Evolutionary conservation across 129 eudicot genomes (phyloP).

Genomic region (Helichrysum umbraculigerum): DNA sequence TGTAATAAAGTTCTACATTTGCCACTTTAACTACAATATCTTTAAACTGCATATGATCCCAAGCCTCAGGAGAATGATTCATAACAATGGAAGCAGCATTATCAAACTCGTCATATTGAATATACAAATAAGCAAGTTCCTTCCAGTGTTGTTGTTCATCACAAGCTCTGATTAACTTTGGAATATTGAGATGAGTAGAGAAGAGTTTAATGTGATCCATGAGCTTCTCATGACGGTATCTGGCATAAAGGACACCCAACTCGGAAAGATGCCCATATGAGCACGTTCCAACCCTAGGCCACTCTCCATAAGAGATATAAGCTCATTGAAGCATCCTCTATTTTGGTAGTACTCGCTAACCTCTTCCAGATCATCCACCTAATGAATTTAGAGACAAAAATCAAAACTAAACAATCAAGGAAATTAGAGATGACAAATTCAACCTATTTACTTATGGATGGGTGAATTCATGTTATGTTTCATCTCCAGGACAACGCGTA

Average conservation of each 20-base stretch:
- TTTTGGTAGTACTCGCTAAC: constrained; percentile 92
- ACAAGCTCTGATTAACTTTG: constrained; percentile 92
- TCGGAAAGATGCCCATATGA: constrained; percentile 97
- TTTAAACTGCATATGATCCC: constrained; percentile 99
- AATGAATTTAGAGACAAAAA: no score
- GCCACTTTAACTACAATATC: constrained; percentile 89
- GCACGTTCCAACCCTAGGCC: constrained; percentile 98
- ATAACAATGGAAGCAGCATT: constrained; percentile 95
- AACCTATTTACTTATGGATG: no score
- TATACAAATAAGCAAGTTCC: constrained; percentile 77
- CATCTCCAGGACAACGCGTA: background rate
- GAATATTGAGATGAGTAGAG: constrained; percentile 88
- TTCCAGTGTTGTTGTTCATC: constrained; percentile 99
- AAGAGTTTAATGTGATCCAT: constrained; percentile 96
- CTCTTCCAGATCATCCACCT: constrained; percentile 80
- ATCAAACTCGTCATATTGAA: constrained; percentile 94
- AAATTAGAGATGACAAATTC: no score
- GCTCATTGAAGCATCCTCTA: constrained; percentile 95
- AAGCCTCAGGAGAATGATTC: constrained; percentile 98
- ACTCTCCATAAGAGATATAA: constrained; percentile 96
- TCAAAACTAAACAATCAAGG: no score
- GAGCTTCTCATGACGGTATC: constrained; percentile 95
- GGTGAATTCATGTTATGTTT: background rate
- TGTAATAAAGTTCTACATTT: constrained; percentile 88
- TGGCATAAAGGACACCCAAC: constrained; percentile 92